phyloP scores from a whole-genome alignment of 305 asterid species.

The Lippia alba region DNA sequence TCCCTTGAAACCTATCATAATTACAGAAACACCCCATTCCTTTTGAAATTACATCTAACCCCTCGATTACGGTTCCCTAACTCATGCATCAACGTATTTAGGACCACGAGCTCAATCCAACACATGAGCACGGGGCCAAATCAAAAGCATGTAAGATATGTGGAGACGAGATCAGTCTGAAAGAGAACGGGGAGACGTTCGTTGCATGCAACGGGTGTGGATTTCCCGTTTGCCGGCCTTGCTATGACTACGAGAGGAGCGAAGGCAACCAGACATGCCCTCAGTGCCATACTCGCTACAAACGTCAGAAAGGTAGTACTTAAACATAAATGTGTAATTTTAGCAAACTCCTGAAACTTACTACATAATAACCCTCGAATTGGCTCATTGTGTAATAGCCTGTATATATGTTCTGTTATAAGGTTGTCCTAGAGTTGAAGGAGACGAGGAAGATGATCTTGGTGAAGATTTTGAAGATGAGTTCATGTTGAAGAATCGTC shows the following conservation, averaged over 20 bases:
- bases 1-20: no score
- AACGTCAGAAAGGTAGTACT: constrained; percentile 65
- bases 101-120: no score
- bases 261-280: constrained; percentile 77
- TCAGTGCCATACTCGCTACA: constrained; percentile 72
- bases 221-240: constrained; percentile 75
- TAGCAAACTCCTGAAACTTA: no score
- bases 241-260: constrained; percentile 79
- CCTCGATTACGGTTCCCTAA: no score
- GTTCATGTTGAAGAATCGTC: constrained; percentile 49
- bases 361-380: no score
- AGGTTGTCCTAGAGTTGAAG: constrained; percentile 71
- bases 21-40: no score
- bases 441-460: constrained; percentile 63
- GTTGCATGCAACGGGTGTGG: constrained; percentile 69
- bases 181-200: constrained; percentile 58
- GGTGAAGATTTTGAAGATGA: constrained; percentile 75
- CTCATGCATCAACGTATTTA: no score
- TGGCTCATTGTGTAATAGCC: no score
- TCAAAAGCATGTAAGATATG: constrained; percentile 54
- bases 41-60: no score
- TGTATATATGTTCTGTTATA: not conserved
- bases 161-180: constrained; percentile 62
- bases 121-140: constrained; percentile 2
- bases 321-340: no score